Evolutionary conservation across 352 stramenopile species (phyloP).

Genomic region (Pythium brassicae): DNA sequence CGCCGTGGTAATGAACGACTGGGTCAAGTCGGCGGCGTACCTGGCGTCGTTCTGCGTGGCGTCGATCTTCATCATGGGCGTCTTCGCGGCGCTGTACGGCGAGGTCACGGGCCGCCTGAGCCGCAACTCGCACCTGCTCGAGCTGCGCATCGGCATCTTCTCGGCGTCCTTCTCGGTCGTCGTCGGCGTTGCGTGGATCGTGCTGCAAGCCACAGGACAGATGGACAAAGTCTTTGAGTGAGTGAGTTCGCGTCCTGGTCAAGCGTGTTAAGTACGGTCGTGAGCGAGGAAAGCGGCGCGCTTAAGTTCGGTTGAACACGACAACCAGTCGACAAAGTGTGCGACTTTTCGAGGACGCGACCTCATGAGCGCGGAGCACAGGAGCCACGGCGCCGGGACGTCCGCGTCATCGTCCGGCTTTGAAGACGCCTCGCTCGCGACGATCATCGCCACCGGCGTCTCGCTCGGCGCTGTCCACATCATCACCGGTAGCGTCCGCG

Average conservation of each 20-base stretch:
- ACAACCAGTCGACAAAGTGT: too few species aligned
- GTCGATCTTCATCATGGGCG: conserved; percentile 86
- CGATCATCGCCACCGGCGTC: conserved; percentile 28
- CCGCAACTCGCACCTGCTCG: conserved; percentile 27
- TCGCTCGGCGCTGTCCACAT: conserved; percentile 53
- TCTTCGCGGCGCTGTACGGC: conserved; percentile 77
- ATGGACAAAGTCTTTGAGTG: conserved; percentile 3
- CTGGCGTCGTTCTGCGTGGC: conserved; percentile 76
- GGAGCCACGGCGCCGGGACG: conserved; percentile 3
- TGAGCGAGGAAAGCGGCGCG: too few species aligned
- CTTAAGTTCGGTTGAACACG: too few species aligned
- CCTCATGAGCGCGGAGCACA: neutral
- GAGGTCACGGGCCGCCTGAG: conserved; percentile 42
- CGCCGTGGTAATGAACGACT: conserved; percentile 69
- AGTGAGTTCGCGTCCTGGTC: neutral
- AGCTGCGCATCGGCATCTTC: conserved; percentile 53
- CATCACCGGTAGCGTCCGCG: conserved; percentile 33
- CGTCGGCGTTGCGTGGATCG: conserved; percentile 57
- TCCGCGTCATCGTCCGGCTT: conserved; percentile 6
- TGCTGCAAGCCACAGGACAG: conserved; percentile 19
- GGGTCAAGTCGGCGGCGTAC: conserved; percentile 60
- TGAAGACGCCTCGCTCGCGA: conserved; percentile 23
- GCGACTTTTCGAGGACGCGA: neutral
- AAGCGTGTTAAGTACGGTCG: neutral
- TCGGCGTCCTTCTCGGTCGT: conserved; percentile 48